These are phyloP conservation scores for Carex myosuroides DNA, from an alignment of 176 grass and related monocot genomes.

Conservation along the genomic window DNA sequence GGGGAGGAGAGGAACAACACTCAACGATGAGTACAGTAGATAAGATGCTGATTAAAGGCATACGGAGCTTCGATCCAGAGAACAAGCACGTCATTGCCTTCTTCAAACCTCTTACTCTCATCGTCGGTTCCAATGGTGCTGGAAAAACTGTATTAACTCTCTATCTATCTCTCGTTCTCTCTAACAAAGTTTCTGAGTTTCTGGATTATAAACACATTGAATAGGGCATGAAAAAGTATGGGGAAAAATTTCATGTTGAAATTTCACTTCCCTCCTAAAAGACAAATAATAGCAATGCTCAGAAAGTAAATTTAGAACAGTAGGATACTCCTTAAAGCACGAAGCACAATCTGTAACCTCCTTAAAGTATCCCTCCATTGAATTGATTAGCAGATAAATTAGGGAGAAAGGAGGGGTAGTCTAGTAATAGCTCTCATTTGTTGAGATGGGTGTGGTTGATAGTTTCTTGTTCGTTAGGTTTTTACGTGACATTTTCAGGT, in stretches of 20 bases:
- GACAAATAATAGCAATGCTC: not conserved
- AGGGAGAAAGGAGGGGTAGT: too few species aligned
- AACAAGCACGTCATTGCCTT: constrained; percentile 99
- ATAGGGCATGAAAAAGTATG: not conserved
- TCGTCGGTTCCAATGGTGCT: constrained; percentile 90
- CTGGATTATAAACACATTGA: not conserved
- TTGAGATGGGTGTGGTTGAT: not conserved
- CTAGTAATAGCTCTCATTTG: too few species aligned
- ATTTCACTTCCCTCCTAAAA: not conserved
- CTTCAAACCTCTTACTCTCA: constrained; percentile 96
- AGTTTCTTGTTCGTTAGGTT: not conserved
- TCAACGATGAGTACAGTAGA: constrained; percentile 93
- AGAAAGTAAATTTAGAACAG: too few species aligned
- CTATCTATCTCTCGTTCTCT: not conserved
- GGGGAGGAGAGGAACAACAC: not conserved
- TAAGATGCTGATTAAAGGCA: constrained; percentile 98
- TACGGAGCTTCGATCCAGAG: constrained; percentile 96
- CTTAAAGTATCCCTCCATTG: too few species aligned
- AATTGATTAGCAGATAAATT: too few species aligned
- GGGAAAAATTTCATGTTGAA: not conserved
- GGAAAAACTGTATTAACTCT: constrained; percentile 57
- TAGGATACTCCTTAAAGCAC: too few species aligned
- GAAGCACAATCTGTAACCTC: too few species aligned
- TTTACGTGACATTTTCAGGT: not conserved
- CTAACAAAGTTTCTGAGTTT: not conserved